phyloP scores from a whole-genome alignment of 306 rosid genomes.

The Styphnolobium japonicum region DNA sequence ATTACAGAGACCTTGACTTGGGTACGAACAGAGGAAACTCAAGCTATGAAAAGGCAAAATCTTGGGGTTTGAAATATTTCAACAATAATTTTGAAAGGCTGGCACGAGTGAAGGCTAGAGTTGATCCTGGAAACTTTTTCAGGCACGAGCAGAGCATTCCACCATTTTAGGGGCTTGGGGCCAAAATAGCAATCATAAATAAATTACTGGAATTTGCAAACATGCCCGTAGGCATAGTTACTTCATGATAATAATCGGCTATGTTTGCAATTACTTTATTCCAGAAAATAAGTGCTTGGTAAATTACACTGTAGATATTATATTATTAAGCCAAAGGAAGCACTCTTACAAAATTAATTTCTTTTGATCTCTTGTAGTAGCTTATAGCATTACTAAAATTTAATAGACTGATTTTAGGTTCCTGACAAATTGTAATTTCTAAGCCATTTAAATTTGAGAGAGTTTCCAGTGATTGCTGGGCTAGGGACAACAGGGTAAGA shows the following conservation, averaged over 20 bases:
- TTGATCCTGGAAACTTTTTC: constrained; percentile 50
- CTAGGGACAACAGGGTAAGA: not conserved
- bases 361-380: not conserved
- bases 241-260: not conserved
- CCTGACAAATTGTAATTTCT: not conserved
- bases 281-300: not conserved
- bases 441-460: not conserved
- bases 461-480: not conserved
- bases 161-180: not conserved
- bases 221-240: not conserved
- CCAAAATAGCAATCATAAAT: not conserved
- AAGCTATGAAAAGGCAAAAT: constrained; percentile 20
- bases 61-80: constrained; percentile 35
- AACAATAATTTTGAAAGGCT: constrained; percentile 37
- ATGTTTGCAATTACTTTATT: not conserved
- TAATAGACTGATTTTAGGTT: not conserved
- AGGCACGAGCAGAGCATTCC: constrained; percentile 58
- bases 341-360: not conserved
- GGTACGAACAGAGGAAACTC: constrained; percentile 15
- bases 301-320: not conserved
- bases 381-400: not conserved
- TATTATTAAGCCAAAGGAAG: not conserved
- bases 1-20: constrained; percentile 39
- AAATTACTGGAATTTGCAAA: not conserved
- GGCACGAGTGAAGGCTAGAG: constrained; percentile 36